phyloP scores from a whole-genome alignment of 257 asterid genomes.

The Gentiana macrophylla region DNA sequence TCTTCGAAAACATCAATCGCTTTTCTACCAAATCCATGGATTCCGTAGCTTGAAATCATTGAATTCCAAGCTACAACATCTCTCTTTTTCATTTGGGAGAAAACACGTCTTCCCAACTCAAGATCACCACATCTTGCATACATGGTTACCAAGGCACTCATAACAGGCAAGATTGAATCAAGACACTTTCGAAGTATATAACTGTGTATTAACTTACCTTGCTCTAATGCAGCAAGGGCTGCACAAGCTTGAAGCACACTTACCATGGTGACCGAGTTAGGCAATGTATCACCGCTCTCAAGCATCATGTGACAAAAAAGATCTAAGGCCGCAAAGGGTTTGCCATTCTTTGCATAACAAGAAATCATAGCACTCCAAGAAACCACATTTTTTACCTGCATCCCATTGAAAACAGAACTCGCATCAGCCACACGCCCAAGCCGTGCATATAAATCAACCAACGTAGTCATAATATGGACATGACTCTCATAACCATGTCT shows the following conservation, averaged over 20 bases:
- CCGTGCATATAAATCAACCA: constrained; percentile 74
- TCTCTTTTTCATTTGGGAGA: constrained; percentile 50
- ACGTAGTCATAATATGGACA: constrained; percentile 80
- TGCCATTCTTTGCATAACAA: constrained; percentile 62
- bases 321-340: constrained; percentile 56
- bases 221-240: constrained; percentile 67
- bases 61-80: constrained; percentile 87
- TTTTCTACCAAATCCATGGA: constrained; percentile 61
- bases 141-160: constrained; percentile 70
- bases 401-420: constrained; percentile 34
- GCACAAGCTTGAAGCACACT: constrained; percentile 89
- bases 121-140: constrained; percentile 78
- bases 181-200: constrained; percentile 75
- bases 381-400: constrained; percentile 67
- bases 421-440: constrained; percentile 55
- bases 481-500: constrained; percentile 63
- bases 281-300: constrained; percentile 35
- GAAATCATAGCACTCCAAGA: constrained; percentile 94
- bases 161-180: constrained; percentile 64
- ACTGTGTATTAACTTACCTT: constrained; percentile 77
- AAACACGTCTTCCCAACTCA: constrained; percentile 38
- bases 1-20: constrained; percentile 47
- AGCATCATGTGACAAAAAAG: constrained; percentile 59
- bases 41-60: constrained; percentile 62
- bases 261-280: constrained; percentile 91